Conservation (phyloP, 179 eudicot species). For the Vitellaria paradoxa region DNA sequence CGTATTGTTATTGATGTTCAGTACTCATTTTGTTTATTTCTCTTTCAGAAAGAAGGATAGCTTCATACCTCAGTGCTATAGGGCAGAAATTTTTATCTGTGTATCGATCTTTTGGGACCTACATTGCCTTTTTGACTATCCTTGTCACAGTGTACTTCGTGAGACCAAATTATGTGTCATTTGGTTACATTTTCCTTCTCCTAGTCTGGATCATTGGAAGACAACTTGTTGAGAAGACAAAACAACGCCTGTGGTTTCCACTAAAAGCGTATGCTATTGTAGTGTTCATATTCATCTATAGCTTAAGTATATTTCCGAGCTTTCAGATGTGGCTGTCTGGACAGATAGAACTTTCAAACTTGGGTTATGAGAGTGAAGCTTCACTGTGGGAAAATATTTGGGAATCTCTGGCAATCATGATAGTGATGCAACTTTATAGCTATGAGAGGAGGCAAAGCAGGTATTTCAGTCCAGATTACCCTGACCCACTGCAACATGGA, state of each 20-base stretch:
- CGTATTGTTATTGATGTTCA: conserved; percentile 11
- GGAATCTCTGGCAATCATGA: conserved; percentile 86
- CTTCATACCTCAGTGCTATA: conserved; percentile 77
- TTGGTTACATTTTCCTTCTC: conserved; percentile 88
- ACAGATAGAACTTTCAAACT: conserved; percentile 59
- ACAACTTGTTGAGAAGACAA: conserved; percentile 89
- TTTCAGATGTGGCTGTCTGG: conserved; percentile 65
- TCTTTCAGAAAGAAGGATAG: conserved; percentile 84
- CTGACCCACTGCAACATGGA: conserved; percentile 54
- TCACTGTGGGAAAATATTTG: conserved; percentile 73
- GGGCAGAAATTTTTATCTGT: conserved; percentile 70
- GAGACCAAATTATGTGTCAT: conserved; percentile 81
- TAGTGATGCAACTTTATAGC: conserved; percentile 98
- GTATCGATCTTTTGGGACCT: conserved; percentile 90
- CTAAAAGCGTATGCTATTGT: conserved; percentile 74
- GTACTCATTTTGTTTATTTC: conserved; percentile 17
- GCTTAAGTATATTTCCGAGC: conserved; percentile 78
- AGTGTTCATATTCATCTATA: conserved; percentile 74
- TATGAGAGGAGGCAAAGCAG: conserved; percentile 95
- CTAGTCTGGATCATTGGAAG: conserved; percentile 95
- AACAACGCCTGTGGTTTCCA: conserved; percentile 88
- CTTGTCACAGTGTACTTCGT: conserved; percentile 80
- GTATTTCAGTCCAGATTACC: conserved; percentile 36
- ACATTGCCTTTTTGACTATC: conserved; percentile 86
- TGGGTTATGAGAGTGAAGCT: conserved; percentile 69